Conservation (phyloP, 2,329 filamentous ascomycete genomes). For the Neofusicoccum cordaticola region DNA sequence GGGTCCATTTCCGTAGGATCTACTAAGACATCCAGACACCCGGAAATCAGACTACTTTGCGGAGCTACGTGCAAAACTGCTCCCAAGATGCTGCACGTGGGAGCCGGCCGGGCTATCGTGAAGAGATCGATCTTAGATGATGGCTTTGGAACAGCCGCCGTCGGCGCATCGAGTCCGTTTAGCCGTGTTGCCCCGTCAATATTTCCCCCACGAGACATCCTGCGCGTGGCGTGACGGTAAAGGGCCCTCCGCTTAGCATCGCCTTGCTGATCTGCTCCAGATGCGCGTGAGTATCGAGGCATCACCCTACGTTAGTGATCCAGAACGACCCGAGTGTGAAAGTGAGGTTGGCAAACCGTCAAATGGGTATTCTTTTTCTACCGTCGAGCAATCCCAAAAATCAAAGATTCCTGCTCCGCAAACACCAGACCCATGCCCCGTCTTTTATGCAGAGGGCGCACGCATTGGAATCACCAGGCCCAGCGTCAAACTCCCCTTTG, state of each 20-base stretch:
- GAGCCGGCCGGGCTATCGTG: background rate
- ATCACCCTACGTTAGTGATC: background rate
- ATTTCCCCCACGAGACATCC: no score
- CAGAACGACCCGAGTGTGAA: background rate
- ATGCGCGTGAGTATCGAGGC: background rate
- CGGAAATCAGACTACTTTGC: background rate
- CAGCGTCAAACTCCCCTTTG: background rate
- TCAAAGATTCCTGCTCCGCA: background rate
- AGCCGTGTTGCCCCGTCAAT: background rate
- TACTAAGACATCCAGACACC: background rate
- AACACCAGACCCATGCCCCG: constrained; percentile 1
- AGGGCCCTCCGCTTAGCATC: background rate
- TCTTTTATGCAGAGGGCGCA: background rate
- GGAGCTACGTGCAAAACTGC: background rate
- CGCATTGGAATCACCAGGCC: background rate
- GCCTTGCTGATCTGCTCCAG: background rate
- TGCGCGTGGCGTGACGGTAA: background rate
- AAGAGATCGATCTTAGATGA: background rate
- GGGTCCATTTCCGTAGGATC: background rate
- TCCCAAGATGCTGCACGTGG: background rate
- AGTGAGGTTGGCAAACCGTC: background rate
- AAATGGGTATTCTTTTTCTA: constrained; percentile 6
- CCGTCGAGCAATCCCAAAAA: background rate
- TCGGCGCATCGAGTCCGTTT: background rate
- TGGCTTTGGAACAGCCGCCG: background rate